phyloP scores from a whole-genome alignment of 257 asterid species.

The Agastache rugosa region DNA sequence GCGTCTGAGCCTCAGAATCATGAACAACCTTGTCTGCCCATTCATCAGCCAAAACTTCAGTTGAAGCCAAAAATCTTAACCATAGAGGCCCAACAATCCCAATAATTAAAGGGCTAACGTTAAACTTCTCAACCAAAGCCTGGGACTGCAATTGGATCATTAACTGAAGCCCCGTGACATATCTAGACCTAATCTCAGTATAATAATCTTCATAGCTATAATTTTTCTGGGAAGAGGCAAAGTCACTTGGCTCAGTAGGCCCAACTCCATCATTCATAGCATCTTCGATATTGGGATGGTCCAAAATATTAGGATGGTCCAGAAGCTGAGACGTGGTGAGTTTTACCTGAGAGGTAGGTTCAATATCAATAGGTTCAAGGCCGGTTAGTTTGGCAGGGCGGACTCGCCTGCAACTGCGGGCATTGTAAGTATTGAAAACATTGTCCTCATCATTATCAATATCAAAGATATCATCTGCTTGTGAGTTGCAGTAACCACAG shows the following conservation, averaged over 20 bases:
- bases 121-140: conserved; percentile 75
- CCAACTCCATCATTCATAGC: conserved; percentile 51
- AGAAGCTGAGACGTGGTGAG: conserved; percentile 44
- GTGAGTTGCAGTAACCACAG: conserved; percentile 59
- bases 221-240: conserved; percentile 45
- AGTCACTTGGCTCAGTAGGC: conserved; percentile 62
- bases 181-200: conserved; percentile 62
- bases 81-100: conserved; percentile 73
- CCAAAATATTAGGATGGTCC: conserved; percentile 40
- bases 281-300: conserved; percentile 32
- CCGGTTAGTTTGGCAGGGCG: conserved; percentile 26
- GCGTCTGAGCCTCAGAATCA: conserved; percentile 65
- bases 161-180: conserved; percentile 66
- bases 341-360: conserved; percentile 55
- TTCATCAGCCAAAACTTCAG: conserved; percentile 60
- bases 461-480: conserved; percentile 61
- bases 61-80: conserved; percentile 67
- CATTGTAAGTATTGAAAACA: conserved; percentile 40
- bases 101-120: conserved; percentile 64
- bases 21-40: conserved; percentile 72
- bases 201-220: conserved; percentile 56
- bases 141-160: conserved; percentile 81
- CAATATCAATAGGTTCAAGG: conserved; percentile 22
- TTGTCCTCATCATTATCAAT: conserved; percentile 50
- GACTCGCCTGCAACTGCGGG: conserved; percentile 42